Percentiles rank a stretch among this genome's conserved stretches.
These are phyloP conservation scores for Laburnicola sp. DNA, from an alignment of 2,329 filamentous ascomycete genomes.

Conservation along the genomic window DNA sequence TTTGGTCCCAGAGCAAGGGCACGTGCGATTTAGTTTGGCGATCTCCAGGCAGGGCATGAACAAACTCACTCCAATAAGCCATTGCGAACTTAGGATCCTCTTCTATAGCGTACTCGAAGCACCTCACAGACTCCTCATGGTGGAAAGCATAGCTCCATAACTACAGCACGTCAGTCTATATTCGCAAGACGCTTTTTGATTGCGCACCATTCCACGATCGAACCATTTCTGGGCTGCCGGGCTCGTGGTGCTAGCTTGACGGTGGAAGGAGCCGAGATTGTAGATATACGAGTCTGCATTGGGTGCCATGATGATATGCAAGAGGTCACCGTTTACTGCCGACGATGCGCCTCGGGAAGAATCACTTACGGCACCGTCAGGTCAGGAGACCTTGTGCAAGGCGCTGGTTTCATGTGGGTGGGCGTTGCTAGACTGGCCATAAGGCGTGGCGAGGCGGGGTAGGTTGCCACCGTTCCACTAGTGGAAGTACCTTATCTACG, in stretches of 20 bases:
- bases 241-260: constrained; percentile 58
- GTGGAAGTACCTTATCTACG: too few relatives aligned
- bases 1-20: constrained; percentile 75
- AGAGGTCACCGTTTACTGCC: too few relatives aligned
- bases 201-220: constrained; percentile 61
- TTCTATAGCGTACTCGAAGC: constrained; percentile 63
- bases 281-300: constrained; percentile 40
- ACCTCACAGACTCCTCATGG: constrained; percentile 68
- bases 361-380: too few relatives aligned
- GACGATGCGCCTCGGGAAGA: too few relatives aligned
- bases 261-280: constrained; percentile 63
- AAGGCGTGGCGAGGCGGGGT: too few relatives aligned
- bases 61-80: constrained; percentile 60
- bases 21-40: constrained; percentile 40
- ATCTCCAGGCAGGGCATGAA: background rate
- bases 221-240: constrained; percentile 67
- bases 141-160: constrained; percentile 76
- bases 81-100: constrained; percentile 61
- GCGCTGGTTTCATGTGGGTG: too few relatives aligned
- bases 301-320: constrained; percentile 1
- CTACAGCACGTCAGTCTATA: too few relatives aligned
- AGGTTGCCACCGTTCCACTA: too few relatives aligned
- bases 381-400: too few relatives aligned
- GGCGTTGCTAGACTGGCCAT: too few relatives aligned
- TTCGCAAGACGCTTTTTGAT: too few relatives aligned